phyloP scores from a whole-genome alignment of 2,329 filamentous ascomycete species.

The Neobulgaria alba region DNA sequence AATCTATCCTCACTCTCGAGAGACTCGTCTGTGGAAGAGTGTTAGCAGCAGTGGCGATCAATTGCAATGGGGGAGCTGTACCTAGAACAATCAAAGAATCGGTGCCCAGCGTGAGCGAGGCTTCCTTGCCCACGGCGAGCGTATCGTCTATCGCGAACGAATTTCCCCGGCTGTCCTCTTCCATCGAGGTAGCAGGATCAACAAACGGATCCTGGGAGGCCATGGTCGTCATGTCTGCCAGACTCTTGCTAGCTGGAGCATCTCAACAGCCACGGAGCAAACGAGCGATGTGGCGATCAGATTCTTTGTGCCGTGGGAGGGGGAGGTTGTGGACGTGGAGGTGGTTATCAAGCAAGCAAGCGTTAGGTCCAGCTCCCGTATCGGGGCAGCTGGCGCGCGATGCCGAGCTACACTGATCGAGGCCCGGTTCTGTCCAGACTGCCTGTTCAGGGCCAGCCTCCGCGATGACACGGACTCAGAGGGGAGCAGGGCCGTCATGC shows the following conservation, averaged over 20 bases:
- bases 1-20: conserved; percentile 38
- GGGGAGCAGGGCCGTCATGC: too few relatives aligned
- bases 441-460: too few relatives aligned
- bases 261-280: not conserved
- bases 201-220: conserved; percentile 30
- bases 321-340: not conserved
- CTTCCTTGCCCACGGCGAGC: conserved; percentile 46
- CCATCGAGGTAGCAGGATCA: conserved; percentile 13
- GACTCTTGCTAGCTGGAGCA: not conserved
- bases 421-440: too few relatives aligned
- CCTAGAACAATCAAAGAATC: conserved; percentile 52
- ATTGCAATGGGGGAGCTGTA: conserved; percentile 24
- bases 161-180: conserved; percentile 21
- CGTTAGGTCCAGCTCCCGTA: not conserved
- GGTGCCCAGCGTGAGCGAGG: conserved; percentile 49
- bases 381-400: too few relatives aligned
- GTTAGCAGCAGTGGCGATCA: not conserved
- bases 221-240: not conserved
- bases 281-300: not conserved
- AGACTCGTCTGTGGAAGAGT: conserved; percentile 39
- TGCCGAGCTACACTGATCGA: not conserved
- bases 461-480: too few relatives aligned
- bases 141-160: conserved; percentile 35
- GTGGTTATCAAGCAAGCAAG: not conserved
- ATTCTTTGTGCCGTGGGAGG: not conserved